Conservation (phyloP, 176 grass and related monocot genomes). For the Paspalum vaginatum region DNA sequence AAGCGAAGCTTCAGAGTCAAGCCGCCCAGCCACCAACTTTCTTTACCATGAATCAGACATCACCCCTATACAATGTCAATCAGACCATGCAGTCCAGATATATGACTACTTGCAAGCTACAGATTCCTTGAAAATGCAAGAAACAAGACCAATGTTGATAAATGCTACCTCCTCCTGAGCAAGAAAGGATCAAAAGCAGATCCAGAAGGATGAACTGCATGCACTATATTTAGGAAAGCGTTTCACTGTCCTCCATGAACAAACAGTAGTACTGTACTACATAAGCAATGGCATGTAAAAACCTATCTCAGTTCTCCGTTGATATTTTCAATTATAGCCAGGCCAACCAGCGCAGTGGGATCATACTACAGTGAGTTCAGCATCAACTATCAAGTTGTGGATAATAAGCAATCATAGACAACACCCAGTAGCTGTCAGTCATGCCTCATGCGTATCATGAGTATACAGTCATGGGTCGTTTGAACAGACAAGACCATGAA, state of each 20-base stretch:
- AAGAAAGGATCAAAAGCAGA: background rate
- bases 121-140: background rate
- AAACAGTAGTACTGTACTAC: background rate
- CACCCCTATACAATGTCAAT: constrained; percentile 5
- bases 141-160: background rate
- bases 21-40: constrained; percentile 1
- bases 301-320: background rate
- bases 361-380: background rate
- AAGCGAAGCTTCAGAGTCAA: background rate
- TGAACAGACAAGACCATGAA: constrained; percentile 34
- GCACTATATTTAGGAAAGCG: background rate
- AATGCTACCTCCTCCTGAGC: background rate
- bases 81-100: background rate
- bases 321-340: background rate
- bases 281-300: background rate
- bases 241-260: background rate
- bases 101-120: constrained; percentile 1
- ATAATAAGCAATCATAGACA: background rate
- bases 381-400: background rate
- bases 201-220: background rate
- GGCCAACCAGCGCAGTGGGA: background rate
- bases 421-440: background rate
- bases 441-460: background rate
- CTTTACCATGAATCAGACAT: background rate
- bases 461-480: background rate